Evolutionary conservation across 2,329 filamentous ascomycete species (phyloP).

Genomic region (Xylariaceae sp.): DNA sequence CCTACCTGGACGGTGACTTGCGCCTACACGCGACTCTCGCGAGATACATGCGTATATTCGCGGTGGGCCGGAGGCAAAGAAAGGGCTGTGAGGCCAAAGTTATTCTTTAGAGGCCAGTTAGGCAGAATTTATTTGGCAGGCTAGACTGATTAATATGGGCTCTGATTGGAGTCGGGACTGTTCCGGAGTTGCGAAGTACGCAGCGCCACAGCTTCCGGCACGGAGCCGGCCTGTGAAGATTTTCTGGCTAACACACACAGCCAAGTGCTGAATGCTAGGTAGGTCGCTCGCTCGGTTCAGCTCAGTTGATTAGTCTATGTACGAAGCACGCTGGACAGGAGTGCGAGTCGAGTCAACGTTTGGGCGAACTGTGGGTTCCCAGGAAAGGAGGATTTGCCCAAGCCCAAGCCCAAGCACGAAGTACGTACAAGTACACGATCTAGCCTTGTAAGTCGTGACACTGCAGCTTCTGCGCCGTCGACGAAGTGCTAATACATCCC

Average conservation of each 20-base stretch:
- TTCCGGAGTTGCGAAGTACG: slow-evolving; percentile 3
- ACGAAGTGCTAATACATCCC: not conserved
- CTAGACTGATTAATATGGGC: not conserved
- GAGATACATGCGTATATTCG: too few relatives aligned
- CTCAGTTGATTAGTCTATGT: not conserved
- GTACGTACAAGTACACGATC: not conserved
- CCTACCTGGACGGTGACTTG: not conserved
- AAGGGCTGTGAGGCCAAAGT: too few relatives aligned
- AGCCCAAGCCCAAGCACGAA: not conserved
- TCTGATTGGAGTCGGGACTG: slow-evolving; percentile 5
- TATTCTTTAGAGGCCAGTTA: too few relatives aligned
- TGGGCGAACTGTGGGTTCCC: not conserved
- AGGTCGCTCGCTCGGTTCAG: not conserved
- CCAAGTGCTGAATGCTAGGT: not conserved
- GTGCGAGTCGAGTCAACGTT: slow-evolving; percentile 12
- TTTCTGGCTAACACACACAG: slow-evolving; percentile 1
- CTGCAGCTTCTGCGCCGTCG: not conserved
- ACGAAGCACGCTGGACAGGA: not conserved
- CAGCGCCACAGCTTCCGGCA: slow-evolving; percentile 13
- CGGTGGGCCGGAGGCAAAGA: too few relatives aligned
- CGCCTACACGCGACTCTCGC: not conserved
- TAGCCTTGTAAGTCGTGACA: too few relatives aligned
- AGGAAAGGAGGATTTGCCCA: not conserved
- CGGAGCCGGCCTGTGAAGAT: slow-evolving; percentile 9
- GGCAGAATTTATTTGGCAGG: not conserved